A percentile compares a stretch with the other conserved stretches of the same genome.
These are phyloP conservation scores for Rhodotorula kratochvilovae DNA, from an alignment of 768 basidiomycete species.

Conservation along the genomic window DNA sequence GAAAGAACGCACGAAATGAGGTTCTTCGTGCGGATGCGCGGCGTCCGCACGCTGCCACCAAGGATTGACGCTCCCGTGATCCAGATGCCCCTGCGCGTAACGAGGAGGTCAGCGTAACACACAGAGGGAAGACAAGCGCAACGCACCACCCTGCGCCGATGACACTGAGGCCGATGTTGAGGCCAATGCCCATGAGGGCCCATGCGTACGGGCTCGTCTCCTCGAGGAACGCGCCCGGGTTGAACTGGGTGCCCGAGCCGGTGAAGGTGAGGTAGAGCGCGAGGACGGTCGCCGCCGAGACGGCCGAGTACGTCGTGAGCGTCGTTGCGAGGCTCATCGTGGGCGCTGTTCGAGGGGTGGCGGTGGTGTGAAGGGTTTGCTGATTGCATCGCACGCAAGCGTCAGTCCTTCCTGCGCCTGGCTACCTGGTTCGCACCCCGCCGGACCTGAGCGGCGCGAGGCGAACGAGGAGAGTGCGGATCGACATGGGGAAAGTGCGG, in stretches of 20 bases:
- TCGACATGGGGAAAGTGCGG: too few relatives aligned
- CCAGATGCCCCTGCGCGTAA: slow-evolving; percentile 78
- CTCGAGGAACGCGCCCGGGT: slow-evolving; percentile 87
- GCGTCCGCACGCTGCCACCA: slow-evolving; percentile 88
- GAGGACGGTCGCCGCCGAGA: slow-evolving; percentile 10
- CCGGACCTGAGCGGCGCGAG: too few relatives aligned
- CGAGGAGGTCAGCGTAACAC: neutral
- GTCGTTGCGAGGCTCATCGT: slow-evolving; percentile 5
- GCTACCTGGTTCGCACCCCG: too few relatives aligned
- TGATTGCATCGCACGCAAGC: too few relatives aligned
- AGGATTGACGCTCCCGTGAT: slow-evolving; percentile 94
- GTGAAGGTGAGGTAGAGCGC: slow-evolving; percentile 36
- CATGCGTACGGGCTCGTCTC: slow-evolving; percentile 90
- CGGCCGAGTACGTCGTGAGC: slow-evolving; percentile 13
- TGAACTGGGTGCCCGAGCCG: slow-evolving; percentile 57
- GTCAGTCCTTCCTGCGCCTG: too few relatives aligned
- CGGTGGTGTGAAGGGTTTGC: too few relatives aligned
- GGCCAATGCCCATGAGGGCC: slow-evolving; percentile 82
- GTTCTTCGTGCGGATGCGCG: slow-evolving; percentile 94
- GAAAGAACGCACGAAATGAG: slow-evolving; percentile 69
- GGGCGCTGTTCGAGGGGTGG: neutral
- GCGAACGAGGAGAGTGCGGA: too few relatives aligned
- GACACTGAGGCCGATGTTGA: slow-evolving; percentile 89
- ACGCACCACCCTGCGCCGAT: slow-evolving; percentile 91
- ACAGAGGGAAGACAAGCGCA: neutral